Conservation (phyloP, 805 yeast genomes). For the Kluyveromyces dobzhanskii region DNA sequence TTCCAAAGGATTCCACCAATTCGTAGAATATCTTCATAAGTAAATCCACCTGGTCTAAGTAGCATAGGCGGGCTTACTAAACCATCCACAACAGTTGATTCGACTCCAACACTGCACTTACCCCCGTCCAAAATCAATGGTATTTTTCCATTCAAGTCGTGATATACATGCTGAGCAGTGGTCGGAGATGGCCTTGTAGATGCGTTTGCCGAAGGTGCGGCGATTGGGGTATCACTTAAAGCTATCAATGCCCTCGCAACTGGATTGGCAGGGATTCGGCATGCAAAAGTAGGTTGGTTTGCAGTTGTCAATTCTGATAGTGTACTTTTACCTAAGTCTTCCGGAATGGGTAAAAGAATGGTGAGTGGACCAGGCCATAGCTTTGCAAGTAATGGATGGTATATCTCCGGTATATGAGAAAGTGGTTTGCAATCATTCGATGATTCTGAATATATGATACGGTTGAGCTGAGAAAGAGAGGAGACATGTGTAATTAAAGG, state of each 20-base stretch:
- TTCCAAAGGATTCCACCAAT: conserved; percentile 67
- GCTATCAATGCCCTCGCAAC: conserved; percentile 87
- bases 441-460: conserved; percentile 41
- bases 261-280: conserved; percentile 78
- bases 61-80: conserved; percentile 76
- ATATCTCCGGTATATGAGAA: conserved; percentile 56
- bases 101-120: conserved; percentile 78
- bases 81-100: conserved; percentile 92
- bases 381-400: conserved; percentile 50
- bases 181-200: conserved; percentile 95
- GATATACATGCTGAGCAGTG: conserved; percentile 71
- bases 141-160: conserved; percentile 71
- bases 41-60: conserved; percentile 89
- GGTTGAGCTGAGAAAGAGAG: conserved; percentile 59
- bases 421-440: conserved; percentile 13
- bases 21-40: conserved; percentile 60
- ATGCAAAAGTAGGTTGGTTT: conserved; percentile 84
- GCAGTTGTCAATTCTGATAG: conserved; percentile 77
- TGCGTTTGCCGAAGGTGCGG: conserved; percentile 97
- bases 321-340: conserved; percentile 30
- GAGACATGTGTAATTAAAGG: conserved; percentile 89
- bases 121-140: conserved; percentile 92
- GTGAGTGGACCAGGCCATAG: conserved; percentile 98
- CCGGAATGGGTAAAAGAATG: conserved; percentile 59
- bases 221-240: conserved; percentile 77